Base-by-base conservation (phyloP, 768 basidiomycete species). In the Phaffia tasmanica region DNA sequence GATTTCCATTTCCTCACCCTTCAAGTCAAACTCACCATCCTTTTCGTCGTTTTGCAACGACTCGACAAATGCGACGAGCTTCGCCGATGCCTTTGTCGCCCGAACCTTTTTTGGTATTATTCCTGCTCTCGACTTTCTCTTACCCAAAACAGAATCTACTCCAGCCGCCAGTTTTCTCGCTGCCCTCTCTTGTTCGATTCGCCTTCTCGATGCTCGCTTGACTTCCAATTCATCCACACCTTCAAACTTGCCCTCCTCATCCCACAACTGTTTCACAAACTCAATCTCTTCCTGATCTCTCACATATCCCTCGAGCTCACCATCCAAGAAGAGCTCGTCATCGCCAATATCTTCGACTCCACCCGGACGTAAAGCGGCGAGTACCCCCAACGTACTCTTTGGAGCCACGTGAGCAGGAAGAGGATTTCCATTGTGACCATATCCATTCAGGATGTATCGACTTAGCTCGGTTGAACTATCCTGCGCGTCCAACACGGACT, bases 261-360 rank as follows among this genome's bases (percentile, higher is more conserved):
- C 66, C 66, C 66, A 67, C 6, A 63, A 8, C 46, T 32, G 16
- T 5, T 23, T 9, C 8, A 67, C 25, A 30, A 62, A 67, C 18
- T 62, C 56, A 19, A 35, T 23, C 55, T 67, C 66, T n/a, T 57
- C 56, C 9, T 67, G 53, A 9, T 27, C 32, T 27, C 66, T 60
- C 21, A 67, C 46, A 57, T 62, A 63, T 0, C 61, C 66, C 46
- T 67, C 66, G 23, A 67, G 61, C 30, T 67, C 66, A 29, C 66
- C 66, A 18, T 67, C 66, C 30, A 49, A n/a, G 32, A 67, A 67
- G 29, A 67, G 61, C 59, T 67, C 66, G 46, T 67, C 61, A 55
- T 67, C 66, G 47, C 18, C 56, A 46, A 67, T 30, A 21, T 42
- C 61, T n/a, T 42, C 29, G 19, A n/a, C 29, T 8, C 66, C 66